A percentile compares a stretch with the other conserved stretches of the same genome.
These are phyloP conservation scores for Voacanga thouarsii DNA, from an alignment of 257 asterid species.

Conservation along the genomic window DNA sequence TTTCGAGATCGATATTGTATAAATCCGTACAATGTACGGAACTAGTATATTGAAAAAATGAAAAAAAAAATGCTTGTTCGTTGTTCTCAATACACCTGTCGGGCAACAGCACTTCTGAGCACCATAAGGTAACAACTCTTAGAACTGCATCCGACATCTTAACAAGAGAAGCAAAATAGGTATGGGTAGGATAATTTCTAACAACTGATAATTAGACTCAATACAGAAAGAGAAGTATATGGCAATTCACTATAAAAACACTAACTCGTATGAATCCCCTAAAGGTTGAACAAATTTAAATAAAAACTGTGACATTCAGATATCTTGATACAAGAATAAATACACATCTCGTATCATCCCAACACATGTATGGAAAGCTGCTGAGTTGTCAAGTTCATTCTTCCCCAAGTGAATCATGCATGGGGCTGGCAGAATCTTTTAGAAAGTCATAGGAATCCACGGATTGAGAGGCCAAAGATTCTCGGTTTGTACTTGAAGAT, in stretches of 20 bases:
- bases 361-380: too few species aligned
- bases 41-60: too few species aligned
- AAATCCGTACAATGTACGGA: too few species aligned
- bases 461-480: constrained; percentile 39
- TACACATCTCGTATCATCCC: not conserved
- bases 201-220: not conserved
- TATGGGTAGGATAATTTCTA: not conserved
- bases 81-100: too few species aligned
- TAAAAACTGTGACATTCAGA: not conserved
- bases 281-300: not conserved
- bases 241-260: not conserved
- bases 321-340: not conserved
- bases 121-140: not conserved
- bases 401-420: constrained; percentile 22
- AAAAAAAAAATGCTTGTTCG: too few species aligned
- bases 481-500: constrained; percentile 36
- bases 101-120: not conserved
- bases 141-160: not conserved
- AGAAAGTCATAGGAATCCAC: constrained; percentile 37
- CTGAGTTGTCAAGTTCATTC: constrained; percentile 9
- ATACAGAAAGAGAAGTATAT: not conserved
- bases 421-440: constrained; percentile 30
- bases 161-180: not conserved
- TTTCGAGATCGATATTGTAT: too few species aligned
- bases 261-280: not conserved